A percentile compares a stretch with the other conserved stretches of the same genome.
phyloP scores from a whole-genome alignment of 345 rosid species.

The Eutrema yunnanense region DNA sequence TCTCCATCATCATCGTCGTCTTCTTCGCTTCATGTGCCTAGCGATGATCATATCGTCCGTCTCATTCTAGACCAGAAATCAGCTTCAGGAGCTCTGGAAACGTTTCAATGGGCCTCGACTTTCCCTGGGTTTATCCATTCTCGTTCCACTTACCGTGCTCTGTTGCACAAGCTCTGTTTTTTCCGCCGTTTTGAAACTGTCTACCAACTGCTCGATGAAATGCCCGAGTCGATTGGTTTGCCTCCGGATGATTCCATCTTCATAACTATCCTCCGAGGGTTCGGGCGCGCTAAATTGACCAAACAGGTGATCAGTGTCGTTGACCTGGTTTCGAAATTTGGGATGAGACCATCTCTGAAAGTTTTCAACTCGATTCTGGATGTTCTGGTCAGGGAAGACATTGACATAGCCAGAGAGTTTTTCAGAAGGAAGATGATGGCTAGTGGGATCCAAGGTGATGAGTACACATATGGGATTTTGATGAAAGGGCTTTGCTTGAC shows the following conservation, averaged over 20 bases:
- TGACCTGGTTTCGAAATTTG: constrained; percentile 48
- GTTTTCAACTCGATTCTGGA: constrained; percentile 65
- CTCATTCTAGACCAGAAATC: constrained; percentile 75
- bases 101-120: constrained; percentile 73
- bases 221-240: constrained; percentile 53
- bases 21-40: constrained; percentile 39
- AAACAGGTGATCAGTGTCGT: constrained; percentile 45
- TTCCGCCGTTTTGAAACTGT: constrained; percentile 60
- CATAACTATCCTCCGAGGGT: constrained; percentile 58
- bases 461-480: constrained; percentile 74
- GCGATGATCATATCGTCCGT: constrained; percentile 50
- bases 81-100: constrained; percentile 48
- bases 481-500: constrained; percentile 94
- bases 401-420: constrained; percentile 78
- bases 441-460: constrained; percentile 61
- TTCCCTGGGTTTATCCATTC: constrained; percentile 63
- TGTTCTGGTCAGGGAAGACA: constrained; percentile 75
- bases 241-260: constrained; percentile 68
- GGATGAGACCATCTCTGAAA: constrained; percentile 53
- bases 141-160: constrained; percentile 74
- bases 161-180: constrained; percentile 48
- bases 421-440: constrained; percentile 75
- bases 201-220: constrained; percentile 83
- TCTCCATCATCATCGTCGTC: constrained; percentile 11
- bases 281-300: constrained; percentile 57